These are phyloP conservation scores for Podospora fimiseda DNA, from an alignment of 495 filamentous ascomycete species.

Conservation along the genomic window DNA sequence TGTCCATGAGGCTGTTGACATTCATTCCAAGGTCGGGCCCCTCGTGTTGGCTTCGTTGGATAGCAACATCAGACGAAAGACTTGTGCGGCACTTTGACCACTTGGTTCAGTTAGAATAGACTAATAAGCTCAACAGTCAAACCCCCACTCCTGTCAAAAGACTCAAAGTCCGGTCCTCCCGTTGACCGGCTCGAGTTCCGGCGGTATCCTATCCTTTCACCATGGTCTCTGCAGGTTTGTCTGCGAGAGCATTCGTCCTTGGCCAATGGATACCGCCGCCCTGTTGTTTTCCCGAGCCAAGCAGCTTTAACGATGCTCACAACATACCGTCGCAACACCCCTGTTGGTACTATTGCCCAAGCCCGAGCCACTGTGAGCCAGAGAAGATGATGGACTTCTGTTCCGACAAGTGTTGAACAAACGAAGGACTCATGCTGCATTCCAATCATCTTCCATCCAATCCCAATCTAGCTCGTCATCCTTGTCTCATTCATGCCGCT, in stretches of 20 bases:
- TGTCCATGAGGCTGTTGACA: background rate
- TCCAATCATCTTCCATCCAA: background rate
- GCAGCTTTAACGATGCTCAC: background rate
- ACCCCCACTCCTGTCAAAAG: background rate
- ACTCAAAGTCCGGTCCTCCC: background rate
- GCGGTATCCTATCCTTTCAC: background rate
- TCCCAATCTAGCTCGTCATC: background rate
- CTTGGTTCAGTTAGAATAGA: too few relatives aligned
- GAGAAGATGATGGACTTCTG: background rate
- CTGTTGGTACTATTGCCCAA: slow-evolving; percentile 4
- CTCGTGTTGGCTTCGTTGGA: slow-evolving; percentile 1
- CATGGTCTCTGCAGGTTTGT: background rate
- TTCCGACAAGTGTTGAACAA: slow-evolving; percentile 2
- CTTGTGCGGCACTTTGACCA: too few relatives aligned
- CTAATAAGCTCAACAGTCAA: too few relatives aligned
- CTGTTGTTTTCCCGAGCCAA: background rate
- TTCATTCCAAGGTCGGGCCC: too few relatives aligned
- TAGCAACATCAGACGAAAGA: background rate
- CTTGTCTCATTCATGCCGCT: background rate
- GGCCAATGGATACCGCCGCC: slow-evolving; percentile 13
- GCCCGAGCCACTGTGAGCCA: too few relatives aligned
- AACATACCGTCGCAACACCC: background rate
- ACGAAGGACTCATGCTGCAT: background rate
- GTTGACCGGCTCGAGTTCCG: background rate
- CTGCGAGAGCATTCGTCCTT: background rate